Conservation (phyloP, 139 green algal genomes). For the Desmodesmus armatus region DNA sequence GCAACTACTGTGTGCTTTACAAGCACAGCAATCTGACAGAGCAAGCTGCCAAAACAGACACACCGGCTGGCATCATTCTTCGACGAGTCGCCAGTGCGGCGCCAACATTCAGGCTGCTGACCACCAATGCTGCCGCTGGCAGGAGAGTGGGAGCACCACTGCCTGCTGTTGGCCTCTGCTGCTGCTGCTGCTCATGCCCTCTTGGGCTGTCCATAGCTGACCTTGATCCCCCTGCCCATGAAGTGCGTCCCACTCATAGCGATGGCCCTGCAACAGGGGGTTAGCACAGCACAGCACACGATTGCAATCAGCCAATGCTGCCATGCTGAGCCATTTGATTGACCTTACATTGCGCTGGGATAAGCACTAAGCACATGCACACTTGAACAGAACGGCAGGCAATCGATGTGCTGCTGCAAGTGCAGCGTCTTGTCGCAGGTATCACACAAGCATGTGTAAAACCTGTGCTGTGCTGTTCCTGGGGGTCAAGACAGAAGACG, state of each 20-base stretch:
- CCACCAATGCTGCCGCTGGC: too few species aligned
- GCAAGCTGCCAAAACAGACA: too few species aligned
- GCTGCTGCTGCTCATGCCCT: too few species aligned
- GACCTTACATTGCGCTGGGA: background rate
- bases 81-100: too few species aligned
- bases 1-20: too few species aligned
- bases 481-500: background rate
- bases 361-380: background rate
- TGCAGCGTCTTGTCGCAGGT: background rate
- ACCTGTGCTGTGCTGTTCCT: background rate
- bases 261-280: slow-evolving; percentile 61
- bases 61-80: too few species aligned
- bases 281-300: background rate
- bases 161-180: too few species aligned
- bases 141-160: too few species aligned
- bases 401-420: background rate
- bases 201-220: slow-evolving; percentile 82
- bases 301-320: background rate
- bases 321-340: background rate
- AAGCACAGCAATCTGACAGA: too few species aligned
- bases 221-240: slow-evolving; percentile 69
- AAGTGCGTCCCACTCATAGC: slow-evolving; percentile 67
- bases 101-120: too few species aligned
- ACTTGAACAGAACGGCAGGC: background rate
- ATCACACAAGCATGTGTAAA: background rate